Base-by-base conservation (phyloP, 176 grass and related monocot species). In the Triticum dicoccoides region DNA sequence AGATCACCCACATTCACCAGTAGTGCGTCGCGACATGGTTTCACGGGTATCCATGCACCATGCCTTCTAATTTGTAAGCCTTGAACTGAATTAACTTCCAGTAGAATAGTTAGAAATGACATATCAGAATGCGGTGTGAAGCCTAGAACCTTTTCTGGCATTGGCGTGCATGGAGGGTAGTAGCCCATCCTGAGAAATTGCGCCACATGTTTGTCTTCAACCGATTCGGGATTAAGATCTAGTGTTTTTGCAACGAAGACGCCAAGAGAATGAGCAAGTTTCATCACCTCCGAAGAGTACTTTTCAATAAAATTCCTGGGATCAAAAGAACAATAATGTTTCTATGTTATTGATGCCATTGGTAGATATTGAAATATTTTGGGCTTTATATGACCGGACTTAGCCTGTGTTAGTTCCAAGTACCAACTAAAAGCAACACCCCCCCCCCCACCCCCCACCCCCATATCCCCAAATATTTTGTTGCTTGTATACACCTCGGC, bases 161-260 rank as follows among this genome's bases (percentile, higher is more conserved):
- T 76, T 8, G 89, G 73, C 30, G 6, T 15, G 42, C 91, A 95
- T 54, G 81, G 88, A 66, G 93, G 93, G 42, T 95, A 95, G 65
- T 93, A 95, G 69, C 89, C 89, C 38, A 95, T 88, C 23, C 88
- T 65, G 5, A 87, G 29, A 52, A 29, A 11, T 83, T 92, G 93
- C 12, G 75, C 61, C 4, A 25, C 69, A 35, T 79, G 87, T 61
- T 91, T 71, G 66, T 93, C 86, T 0, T 1, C 75, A 76, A 89
- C 14, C 30, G 82, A 66, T n/a, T 85, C 72, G 1, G 6, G 33
- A 39, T 81, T 67, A 79, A 76, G 11, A 34, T 80, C 62, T 65
- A 91, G 73, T n/a, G 86, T 91, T 41, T 49, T 75, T 8, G 86
- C 86, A 74, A 93, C 83, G 59, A 83, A 79, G 2, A 30, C 17